Evolutionary conservation across 495 filamentous ascomycete genomes (phyloP).

Genomic region (Aspergillus kassunensis): DNA sequence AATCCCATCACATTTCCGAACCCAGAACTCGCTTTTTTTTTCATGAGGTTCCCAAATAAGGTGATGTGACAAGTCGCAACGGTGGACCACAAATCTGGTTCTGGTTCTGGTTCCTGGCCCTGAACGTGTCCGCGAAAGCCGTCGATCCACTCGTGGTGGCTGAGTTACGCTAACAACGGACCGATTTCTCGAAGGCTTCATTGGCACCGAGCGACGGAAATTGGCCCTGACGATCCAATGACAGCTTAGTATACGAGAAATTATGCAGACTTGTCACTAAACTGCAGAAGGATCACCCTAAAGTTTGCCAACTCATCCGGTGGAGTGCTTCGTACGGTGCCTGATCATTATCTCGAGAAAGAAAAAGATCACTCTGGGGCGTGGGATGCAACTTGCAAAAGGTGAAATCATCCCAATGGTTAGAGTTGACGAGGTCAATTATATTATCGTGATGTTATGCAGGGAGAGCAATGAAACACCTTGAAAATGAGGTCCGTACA

Average conservation of each 20-base stretch:
- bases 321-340: constrained; percentile 8
- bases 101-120: too few relatives aligned
- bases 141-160: constrained; percentile 5
- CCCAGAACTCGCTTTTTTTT: background rate
- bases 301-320: constrained; percentile 19
- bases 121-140: too few relatives aligned
- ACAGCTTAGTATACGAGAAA: constrained; percentile 5
- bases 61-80: constrained; percentile 21
- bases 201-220: constrained; percentile 13
- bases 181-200: constrained; percentile 15
- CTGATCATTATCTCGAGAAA: constrained; percentile 5
- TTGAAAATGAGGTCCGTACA: too few relatives aligned
- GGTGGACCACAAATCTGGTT: too few relatives aligned
- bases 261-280: constrained; percentile 2
- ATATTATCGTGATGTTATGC: too few relatives aligned
- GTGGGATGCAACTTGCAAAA: background rate
- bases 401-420: too few relatives aligned
- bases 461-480: too few relatives aligned
- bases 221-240: constrained; percentile 16
- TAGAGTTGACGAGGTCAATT: too few relatives aligned
- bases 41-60: constrained; percentile 16
- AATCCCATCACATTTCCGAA: constrained; percentile 13
- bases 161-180: constrained; percentile 10
- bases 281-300: constrained; percentile 10
- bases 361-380: background rate